A percentile compares a stretch with the other conserved stretches of the same genome.
Conservation (phyloP, 192 early-diverging fungal genomes). For the Gorgonomyces haynaldii region DNA sequence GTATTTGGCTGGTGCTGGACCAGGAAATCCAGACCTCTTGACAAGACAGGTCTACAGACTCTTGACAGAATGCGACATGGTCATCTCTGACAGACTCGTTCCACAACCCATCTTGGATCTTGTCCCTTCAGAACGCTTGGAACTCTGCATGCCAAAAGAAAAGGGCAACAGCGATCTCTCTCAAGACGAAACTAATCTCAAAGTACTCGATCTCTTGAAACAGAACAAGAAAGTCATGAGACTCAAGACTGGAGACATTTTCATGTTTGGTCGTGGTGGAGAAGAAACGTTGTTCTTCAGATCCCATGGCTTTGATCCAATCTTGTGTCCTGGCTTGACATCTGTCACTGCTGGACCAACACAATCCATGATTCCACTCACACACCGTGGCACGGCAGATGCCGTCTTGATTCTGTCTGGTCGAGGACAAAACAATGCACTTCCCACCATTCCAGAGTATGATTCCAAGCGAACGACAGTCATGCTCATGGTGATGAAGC, state of each 20-base stretch:
- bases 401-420: conserved; percentile 77
- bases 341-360: conserved; percentile 66
- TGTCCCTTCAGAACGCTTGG: conserved; percentile 46
- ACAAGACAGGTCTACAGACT: conserved; percentile 32
- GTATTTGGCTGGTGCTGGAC: conserved; percentile 73
- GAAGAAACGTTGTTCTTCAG: conserved; percentile 75
- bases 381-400: conserved; percentile 77
- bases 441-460: conserved; percentile 63
- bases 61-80: conserved; percentile 64
- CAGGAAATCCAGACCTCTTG: conserved; percentile 71
- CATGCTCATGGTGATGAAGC: conserved; percentile 73
- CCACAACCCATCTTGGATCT: conserved; percentile 32
- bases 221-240: conserved; percentile 63
- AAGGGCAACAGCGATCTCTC: conserved; percentile 53
- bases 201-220: conserved; percentile 57
- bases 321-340: conserved; percentile 66
- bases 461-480: conserved; percentile 61
- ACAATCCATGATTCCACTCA: conserved; percentile 67
- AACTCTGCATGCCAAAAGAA: conserved; percentile 53
- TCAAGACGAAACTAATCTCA: conserved; percentile 65
- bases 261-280: conserved; percentile 84
- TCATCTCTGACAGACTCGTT: conserved; percentile 59
- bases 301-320: conserved; percentile 50
- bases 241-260: conserved; percentile 86
- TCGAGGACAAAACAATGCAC: conserved; percentile 57